Percentiles rank a stretch among this genome's conserved stretches.
These are phyloP conservation scores for Lagenidium giganteum DNA, from an alignment of 352 stramenopile genomes.

Conservation along the genomic window DNA sequence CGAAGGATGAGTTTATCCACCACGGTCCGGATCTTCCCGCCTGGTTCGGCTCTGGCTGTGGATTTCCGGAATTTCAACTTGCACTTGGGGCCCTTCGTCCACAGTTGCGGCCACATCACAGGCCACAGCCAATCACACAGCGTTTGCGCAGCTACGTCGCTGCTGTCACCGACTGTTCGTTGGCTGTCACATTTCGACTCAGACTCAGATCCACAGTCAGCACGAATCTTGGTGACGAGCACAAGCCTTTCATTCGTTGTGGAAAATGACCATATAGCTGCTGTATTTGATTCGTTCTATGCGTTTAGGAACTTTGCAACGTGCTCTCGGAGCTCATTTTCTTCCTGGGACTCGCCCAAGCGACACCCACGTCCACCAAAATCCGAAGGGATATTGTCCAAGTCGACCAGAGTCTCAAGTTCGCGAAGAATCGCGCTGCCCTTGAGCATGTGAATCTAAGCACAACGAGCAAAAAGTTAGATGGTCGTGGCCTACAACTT, in stretches of 20 bases:
- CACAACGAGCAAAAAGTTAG: conserved; percentile 3
- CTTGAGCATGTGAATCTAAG: conserved; percentile 66
- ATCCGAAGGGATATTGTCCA: conserved; percentile 64
- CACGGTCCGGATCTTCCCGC: background rate
- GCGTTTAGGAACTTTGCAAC: conserved; percentile 62
- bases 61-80: conserved; percentile 27
- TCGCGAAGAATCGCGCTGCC: conserved; percentile 70
- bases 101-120: conserved; percentile 8
- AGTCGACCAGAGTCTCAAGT: conserved; percentile 64
- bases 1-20: no score
- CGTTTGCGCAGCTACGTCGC: no score
- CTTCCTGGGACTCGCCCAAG: conserved; percentile 70
- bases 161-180: background rate
- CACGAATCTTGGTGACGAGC: no score
- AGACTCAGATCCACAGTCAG: conserved; percentile 12
- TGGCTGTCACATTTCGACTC: background rate
- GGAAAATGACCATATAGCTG: conserved; percentile 20
- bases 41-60: background rate
- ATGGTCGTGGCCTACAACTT: background rate
- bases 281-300: conserved; percentile 8
- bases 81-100: conserved; percentile 26
- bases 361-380: conserved; percentile 52
- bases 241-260: no score
- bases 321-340: conserved; percentile 53
- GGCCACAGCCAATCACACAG: conserved; percentile 4